Conservation (phyloP, 352 stramenopile species). For the Globisporangium rhizosaccharum region DNA sequence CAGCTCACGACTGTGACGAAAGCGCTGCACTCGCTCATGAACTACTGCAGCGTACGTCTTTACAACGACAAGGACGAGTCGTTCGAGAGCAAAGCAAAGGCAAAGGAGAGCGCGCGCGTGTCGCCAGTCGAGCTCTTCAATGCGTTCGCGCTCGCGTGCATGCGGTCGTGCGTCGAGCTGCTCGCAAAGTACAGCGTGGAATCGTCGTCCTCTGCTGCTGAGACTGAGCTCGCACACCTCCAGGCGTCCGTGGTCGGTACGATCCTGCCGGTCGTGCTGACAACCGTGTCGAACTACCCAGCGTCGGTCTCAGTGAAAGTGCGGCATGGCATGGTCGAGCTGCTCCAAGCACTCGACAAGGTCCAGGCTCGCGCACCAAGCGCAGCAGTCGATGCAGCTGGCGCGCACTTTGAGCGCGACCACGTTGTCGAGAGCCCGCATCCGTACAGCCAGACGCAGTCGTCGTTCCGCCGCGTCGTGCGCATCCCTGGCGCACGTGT, state of each 20-base stretch:
- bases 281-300: conserved; percentile 38
- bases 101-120: conserved; percentile 7
- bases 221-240: conserved; percentile 7
- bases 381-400: conserved; percentile 2
- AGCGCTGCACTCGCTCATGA: conserved; percentile 37
- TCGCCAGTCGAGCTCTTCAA: conserved; percentile 31
- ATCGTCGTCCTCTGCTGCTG: neutral
- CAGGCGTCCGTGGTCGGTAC: conserved; percentile 31
- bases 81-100: conserved; percentile 11
- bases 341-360: conserved; percentile 30
- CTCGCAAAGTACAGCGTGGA: conserved; percentile 4
- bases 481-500: conserved; percentile 43
- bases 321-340: conserved; percentile 15
- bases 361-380: neutral
- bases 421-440: conserved; percentile 60
- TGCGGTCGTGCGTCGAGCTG: conserved; percentile 28
- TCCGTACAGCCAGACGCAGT: conserved; percentile 57
- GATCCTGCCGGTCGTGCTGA: conserved; percentile 40
- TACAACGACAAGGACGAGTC: conserved; percentile 24
- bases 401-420: conserved; percentile 30
- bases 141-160: conserved; percentile 32
- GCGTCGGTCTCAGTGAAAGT: conserved; percentile 24
- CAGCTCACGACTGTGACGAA: conserved; percentile 28
- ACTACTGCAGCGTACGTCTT: conserved; percentile 36
- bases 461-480: conserved; percentile 53